Percentiles rank a stretch among this genome's conserved stretches.
These are phyloP conservation scores for Aphanomyces euteiches DNA, from an alignment of 352 stramenopile species.

Conservation along the genomic window DNA sequence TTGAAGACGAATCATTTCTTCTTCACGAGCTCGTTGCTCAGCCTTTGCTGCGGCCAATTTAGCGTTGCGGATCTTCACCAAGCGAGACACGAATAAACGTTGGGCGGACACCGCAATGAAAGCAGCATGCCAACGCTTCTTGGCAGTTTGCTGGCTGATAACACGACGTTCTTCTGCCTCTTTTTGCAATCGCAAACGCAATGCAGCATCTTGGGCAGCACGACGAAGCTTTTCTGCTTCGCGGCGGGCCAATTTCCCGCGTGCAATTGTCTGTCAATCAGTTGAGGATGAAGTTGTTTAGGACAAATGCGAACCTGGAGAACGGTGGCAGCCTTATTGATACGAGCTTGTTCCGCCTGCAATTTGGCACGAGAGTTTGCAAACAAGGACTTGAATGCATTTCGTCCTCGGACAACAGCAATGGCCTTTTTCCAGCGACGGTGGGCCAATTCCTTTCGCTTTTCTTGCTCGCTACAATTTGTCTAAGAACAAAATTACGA, in stretches of 20 bases:
- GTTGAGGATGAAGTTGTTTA: neutral
- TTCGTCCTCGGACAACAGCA: constrained; percentile 54
- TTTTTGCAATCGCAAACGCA: constrained; percentile 69
- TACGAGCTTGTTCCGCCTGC: constrained; percentile 37
- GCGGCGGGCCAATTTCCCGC: constrained; percentile 77
- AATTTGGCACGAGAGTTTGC: constrained; percentile 49
- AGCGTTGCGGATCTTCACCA: constrained; percentile 77
- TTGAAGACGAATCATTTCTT: constrained; percentile 60
- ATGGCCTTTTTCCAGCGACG: constrained; percentile 74
- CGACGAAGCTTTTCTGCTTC: constrained; percentile 55
- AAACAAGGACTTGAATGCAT: constrained; percentile 68
- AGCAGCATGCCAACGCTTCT: constrained; percentile 73
- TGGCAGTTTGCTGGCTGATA: constrained; percentile 73
- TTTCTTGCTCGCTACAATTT: constrained; percentile 23
- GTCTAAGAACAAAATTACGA: neutral
- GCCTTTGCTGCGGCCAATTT: constrained; percentile 76
- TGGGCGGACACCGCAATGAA: constrained; percentile 66
- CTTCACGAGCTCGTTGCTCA: constrained; percentile 53
- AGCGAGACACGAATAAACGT: constrained; percentile 71
- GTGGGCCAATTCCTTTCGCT: constrained; percentile 55
- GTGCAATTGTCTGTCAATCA: constrained; percentile 49
- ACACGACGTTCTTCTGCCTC: constrained; percentile 59
- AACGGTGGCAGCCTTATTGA: constrained; percentile 56
- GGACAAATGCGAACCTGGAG: constrained; percentile 45
- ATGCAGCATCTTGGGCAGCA: constrained; percentile 68